These are phyloP conservation scores for Trebouxiophyceae sp. DNA, from an alignment of 163 green algal species.

Conservation along the genomic window DNA sequence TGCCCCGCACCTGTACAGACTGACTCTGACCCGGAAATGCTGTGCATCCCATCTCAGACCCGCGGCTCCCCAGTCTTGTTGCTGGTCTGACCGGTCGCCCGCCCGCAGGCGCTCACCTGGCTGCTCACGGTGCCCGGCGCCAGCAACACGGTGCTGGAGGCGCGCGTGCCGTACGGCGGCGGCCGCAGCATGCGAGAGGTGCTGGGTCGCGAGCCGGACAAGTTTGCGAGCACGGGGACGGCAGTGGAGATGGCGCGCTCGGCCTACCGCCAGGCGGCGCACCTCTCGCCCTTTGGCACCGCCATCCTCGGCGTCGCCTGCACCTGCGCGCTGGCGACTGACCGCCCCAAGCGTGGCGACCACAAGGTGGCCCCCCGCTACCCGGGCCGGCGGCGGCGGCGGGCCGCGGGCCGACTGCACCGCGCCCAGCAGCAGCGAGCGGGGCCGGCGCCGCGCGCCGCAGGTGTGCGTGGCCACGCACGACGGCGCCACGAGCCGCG, in stretches of 20 bases:
- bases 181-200: conserved; percentile 34
- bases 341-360: conserved; percentile 41
- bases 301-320: conserved; percentile 51
- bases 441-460: too few species aligned
- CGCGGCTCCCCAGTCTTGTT: neutral
- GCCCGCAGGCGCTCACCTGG: conserved; percentile 53
- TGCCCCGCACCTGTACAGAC: neutral
- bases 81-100: neutral
- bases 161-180: conserved; percentile 55
- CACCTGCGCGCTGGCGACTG: conserved; percentile 55
- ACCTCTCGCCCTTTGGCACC: conserved; percentile 41
- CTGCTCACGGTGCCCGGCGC: conserved; percentile 69
- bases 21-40: too few species aligned
- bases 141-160: conserved; percentile 65
- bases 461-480: conserved; percentile 24
- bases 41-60: neutral
- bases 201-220: conserved; percentile 20
- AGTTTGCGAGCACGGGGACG: conserved; percentile 24
- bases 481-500: conserved; percentile 2
- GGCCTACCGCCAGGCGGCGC: conserved; percentile 49
- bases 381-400: too few species aligned
- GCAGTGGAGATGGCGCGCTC: conserved; percentile 41
- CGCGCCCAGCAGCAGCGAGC: neutral
- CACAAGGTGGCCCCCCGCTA: conserved; percentile 29
- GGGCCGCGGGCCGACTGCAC: too few species aligned